Evolutionary conservation across 306 rosid genomes (phyloP).

Genomic region (Crotalaria pallida): DNA sequence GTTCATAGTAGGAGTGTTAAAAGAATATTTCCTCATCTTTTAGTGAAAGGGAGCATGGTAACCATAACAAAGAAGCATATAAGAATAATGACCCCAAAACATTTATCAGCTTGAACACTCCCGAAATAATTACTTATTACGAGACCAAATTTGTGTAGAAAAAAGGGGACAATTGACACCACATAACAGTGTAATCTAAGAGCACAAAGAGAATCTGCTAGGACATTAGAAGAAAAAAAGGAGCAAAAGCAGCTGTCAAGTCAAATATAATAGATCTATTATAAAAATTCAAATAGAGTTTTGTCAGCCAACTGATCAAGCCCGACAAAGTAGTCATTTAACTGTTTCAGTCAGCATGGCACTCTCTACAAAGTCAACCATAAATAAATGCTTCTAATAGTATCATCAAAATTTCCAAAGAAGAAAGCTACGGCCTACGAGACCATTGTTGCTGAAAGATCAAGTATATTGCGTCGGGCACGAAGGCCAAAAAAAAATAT

Average conservation of each 20-base stretch:
- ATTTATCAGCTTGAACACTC: neutral
- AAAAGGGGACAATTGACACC: neutral
- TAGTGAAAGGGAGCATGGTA: neutral
- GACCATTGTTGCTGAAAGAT: neutral
- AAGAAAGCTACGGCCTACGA: neutral
- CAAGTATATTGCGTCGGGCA: neutral
- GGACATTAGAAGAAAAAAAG: neutral
- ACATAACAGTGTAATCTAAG: neutral
- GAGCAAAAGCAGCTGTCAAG: neutral
- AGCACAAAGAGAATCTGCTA: neutral
- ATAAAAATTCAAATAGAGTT: neutral
- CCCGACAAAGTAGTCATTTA: slow-evolving; percentile 1
- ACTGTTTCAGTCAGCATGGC: too few species aligned
- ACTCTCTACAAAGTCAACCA: too few species aligned
- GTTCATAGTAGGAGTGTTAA: neutral
- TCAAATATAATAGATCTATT: neutral
- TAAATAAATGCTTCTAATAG: too few species aligned
- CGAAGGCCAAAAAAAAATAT: neutral
- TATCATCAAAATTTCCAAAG: slow-evolving; percentile 1
- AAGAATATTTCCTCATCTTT: neutral
- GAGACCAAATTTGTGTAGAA: neutral
- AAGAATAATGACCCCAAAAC: neutral
- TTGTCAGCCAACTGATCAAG: neutral
- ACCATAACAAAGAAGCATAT: neutral
- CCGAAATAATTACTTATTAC: neutral